phyloP scores from a whole-genome alignment of 2,329 filamentous ascomycete species.

The Fusarium palustre region DNA sequence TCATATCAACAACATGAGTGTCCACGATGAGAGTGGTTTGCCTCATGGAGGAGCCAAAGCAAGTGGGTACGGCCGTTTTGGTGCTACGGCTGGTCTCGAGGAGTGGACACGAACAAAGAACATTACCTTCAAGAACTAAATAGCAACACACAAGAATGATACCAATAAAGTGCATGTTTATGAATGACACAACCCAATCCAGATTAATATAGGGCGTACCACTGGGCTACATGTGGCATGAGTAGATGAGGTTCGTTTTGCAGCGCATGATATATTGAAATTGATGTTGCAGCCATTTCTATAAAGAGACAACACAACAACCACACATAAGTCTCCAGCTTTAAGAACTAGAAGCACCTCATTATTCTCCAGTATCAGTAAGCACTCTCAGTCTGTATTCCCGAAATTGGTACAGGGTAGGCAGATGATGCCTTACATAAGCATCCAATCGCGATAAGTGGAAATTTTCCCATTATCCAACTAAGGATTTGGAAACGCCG shows the following conservation, averaged over 20 bases:
- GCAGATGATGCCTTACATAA: slow-evolving; percentile 41
- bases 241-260: background rate
- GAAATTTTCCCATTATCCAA: slow-evolving; percentile 44
- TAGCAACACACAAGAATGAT: background rate
- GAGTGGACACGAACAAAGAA: slow-evolving; percentile 75
- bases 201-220: no score
- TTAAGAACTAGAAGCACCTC: background rate
- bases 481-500: slow-evolving; percentile 16
- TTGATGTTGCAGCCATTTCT: no score
- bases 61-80: slow-evolving; percentile 74
- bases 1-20: slow-evolving; percentile 74
- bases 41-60: slow-evolving; percentile 75
- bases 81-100: slow-evolving; percentile 62
- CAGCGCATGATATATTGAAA: no score
- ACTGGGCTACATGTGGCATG: fast-evolving
- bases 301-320: no score
- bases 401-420: slow-evolving; percentile 35
- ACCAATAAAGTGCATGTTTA: background rate
- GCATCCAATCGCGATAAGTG: slow-evolving; percentile 37
- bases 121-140: slow-evolving; percentile 65
- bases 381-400: fast-evolving
- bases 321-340: background rate
- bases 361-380: background rate
- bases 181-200: background rate
- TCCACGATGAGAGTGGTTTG: slow-evolving; percentile 72